Base-by-base conservation (phyloP, 306 rosid species). In the Sicyos edulis region DNA sequence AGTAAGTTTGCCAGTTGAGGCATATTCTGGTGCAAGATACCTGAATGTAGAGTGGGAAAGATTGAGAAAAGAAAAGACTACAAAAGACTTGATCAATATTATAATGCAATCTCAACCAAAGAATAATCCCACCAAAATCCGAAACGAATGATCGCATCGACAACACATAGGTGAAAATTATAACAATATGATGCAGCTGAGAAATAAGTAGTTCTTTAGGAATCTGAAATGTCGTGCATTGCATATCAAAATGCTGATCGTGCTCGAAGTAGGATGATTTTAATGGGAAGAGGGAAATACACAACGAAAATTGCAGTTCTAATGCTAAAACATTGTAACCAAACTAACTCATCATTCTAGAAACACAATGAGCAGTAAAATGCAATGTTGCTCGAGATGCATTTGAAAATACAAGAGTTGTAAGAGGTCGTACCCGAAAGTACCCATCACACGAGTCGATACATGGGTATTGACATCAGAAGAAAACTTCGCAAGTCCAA, bases 371-470 rank as follows among this genome's bases (percentile, higher is more conserved):
- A 53, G 19, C 10, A 51, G 49, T 70, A 53, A 16, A 70, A n/a
- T 19, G 6, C 1, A 0, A 70, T 53, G 22, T 26, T 70, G 60
- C 50, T n/a, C 7, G 9, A 17, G 10, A 5, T 5, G 12, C 24
- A 42, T 7, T 64, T 42, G 53, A 64, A 64, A 64, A 42, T 10
- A 37, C 44, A 37, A 40, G 51, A 51, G 29, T 50, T 9, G 29
- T 29, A n/a, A 51, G 50, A 68, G 42, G 10, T 57, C 91, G 57
- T 83, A 93, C 98, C 98, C 98, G 67, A 93, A 93, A 76, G 97
- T 93, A 59, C 98, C 98, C 98, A 93, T 93, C 82, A 93, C 98
- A 65, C 97, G 85, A 58, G 98, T 93, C 76, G 98, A 93, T 45
- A 93, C 92, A 73, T 93, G 98, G 54, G 98, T 93, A 53, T 93